Conservation (phyloP, 2,329 filamentous ascomycete genomes). For the Botrytis fragariae region DNA sequence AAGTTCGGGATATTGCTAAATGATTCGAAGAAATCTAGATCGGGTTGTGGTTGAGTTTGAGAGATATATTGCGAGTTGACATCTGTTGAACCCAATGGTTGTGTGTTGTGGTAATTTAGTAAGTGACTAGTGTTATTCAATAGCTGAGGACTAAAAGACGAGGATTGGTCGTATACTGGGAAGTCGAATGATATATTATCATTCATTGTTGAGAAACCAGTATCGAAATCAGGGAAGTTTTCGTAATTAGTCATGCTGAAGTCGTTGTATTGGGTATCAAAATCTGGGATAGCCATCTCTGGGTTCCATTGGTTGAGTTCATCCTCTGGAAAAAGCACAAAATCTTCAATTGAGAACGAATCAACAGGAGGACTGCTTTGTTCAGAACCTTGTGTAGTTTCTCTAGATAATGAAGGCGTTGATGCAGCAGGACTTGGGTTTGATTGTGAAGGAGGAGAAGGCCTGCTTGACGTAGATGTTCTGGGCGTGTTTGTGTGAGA, state of each 20-base stretch:
- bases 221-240: conserved; percentile 21
- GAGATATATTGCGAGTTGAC: conserved; percentile 12
- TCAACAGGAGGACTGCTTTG: conserved; percentile 22
- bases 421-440: conserved; percentile 25
- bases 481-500: conserved; percentile 31
- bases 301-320: conserved; percentile 28
- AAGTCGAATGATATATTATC: conserved; percentile 24
- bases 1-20: background rate
- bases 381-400: conserved; percentile 25
- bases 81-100: background rate
- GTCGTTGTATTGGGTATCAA: conserved; percentile 28
- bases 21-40: conserved; percentile 8
- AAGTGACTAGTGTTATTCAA: background rate
- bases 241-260: conserved; percentile 33
- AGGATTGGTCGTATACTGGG: conserved; percentile 25
- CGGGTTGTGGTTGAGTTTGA: background rate
- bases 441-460: conserved; percentile 24
- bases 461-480: conserved; percentile 27
- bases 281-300: conserved; percentile 24
- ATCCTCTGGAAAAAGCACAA: conserved; percentile 36
- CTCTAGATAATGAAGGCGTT: conserved; percentile 21
- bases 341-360: conserved; percentile 34
- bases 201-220: conserved; percentile 2
- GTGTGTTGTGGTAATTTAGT: background rate
- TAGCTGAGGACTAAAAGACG: conserved; percentile 13